Evolutionary conservation across 345 rosid genomes (phyloP).

Genomic region (Eucalyptus brandiana): DNA sequence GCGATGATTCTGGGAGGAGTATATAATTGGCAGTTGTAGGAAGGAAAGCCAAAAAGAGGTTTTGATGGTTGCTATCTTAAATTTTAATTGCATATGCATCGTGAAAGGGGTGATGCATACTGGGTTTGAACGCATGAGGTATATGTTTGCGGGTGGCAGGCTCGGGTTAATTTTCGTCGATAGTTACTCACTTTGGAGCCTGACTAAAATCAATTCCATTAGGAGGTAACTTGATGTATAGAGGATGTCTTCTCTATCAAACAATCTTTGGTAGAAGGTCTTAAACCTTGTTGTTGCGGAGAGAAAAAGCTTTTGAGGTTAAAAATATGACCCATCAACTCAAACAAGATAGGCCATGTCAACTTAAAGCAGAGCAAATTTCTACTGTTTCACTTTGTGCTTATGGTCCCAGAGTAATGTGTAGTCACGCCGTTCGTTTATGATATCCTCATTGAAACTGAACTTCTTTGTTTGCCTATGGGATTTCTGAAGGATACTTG

Average conservation of each 20-base stretch:
- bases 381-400: neutral
- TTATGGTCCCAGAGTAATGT: neutral
- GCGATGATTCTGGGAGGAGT: neutral
- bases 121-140: neutral
- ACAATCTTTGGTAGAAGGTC: neutral
- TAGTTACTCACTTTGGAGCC: neutral
- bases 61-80: neutral
- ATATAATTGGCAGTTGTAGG: neutral
- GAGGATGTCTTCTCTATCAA: neutral
- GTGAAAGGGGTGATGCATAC: neutral
- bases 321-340: neutral
- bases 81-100: neutral
- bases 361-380: neutral
- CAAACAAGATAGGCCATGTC: neutral
- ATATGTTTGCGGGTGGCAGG: neutral
- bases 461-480: neutral
- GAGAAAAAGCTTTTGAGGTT: neutral
- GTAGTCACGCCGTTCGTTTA: neutral
- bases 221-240: neutral
- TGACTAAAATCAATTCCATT: neutral
- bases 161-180: neutral
- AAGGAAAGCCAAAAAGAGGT: neutral
- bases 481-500: neutral
- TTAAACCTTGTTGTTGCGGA: neutral
- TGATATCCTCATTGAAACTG: neutral